Conservation (phyloP, 257 asterid genomes). For the Jasminum sambac region DNA sequence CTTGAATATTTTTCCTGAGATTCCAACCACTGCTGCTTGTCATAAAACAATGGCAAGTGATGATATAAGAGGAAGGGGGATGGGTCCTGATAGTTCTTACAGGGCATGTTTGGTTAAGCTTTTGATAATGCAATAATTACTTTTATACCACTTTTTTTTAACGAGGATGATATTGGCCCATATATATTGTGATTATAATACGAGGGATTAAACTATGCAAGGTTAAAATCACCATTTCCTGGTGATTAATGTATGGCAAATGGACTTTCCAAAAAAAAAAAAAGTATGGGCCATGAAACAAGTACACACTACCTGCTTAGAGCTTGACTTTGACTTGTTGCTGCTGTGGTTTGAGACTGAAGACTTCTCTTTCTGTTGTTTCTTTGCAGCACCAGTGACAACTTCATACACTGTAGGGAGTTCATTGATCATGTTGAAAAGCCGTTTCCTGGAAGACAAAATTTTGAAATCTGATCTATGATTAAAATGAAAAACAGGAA, state of each 20-base stretch:
- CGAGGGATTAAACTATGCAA: not conserved
- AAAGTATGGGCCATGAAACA: too few species aligned
- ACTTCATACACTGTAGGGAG: slow-evolving; percentile 77
- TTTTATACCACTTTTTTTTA: not conserved
- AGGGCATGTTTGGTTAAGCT: not conserved
- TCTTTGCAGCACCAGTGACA: slow-evolving; percentile 66
- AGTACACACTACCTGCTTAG: slow-evolving; percentile 44
- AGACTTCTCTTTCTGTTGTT: slow-evolving; percentile 63
- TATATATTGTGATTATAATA: not conserved
- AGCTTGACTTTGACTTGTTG: slow-evolving; percentile 55
- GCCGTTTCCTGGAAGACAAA: slow-evolving; percentile 61
- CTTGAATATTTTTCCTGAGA: slow-evolving; percentile 37
- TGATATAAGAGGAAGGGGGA: not conserved
- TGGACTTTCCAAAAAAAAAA: too few species aligned
- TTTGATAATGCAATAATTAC: not conserved
- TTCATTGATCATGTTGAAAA: slow-evolving; percentile 74
- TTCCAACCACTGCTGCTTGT: slow-evolving; percentile 41
- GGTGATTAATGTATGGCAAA: not conserved
- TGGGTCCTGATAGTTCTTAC: not conserved
- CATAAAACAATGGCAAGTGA: slow-evolving; percentile 19
- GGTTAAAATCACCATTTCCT: not conserved
- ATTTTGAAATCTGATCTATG: not conserved
- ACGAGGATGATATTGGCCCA: not conserved
- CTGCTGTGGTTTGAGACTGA: slow-evolving; percentile 48
- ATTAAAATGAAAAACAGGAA: not conserved